Evolutionary conservation across 306 rosid species (phyloP), one percentile per base, ranked within the genome.

Genomic region (Lathyrus oleraceus): DNA sequence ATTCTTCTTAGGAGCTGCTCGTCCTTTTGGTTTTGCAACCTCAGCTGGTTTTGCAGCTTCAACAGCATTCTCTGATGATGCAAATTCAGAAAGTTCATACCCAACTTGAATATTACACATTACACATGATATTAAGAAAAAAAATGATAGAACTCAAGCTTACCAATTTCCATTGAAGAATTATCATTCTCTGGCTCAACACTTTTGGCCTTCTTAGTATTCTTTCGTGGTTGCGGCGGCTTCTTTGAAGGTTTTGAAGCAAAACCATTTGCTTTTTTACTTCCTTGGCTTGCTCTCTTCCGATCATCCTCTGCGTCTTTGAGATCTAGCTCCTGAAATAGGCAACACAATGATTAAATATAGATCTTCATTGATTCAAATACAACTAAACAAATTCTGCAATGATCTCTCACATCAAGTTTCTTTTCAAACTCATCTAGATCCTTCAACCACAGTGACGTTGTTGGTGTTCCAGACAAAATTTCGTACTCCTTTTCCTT

Each of bases 221-320:
- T 79, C 81, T 91, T 94, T 8, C 90, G 89, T 10, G 94, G 91
- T 28, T 88, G 90, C 27, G 91, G 90, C 13, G 89, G 88, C 65
- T 69, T 77, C 65, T 88, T 90, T 11, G 94, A 82, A 10, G 88
- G 91, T 75, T 56, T 74, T 48, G 73, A 76, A 9, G 79, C 32
- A 13, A n/a, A 61, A 44, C 69, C 4, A 52, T 27, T 20, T 7
- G 39, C 39, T 70, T 69, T 82, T 78, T 51, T 82, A 28, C 54
- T 84, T 79, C 71, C 74, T 76, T 80, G 81, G 61, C 84, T 81
- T 52, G 78, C 48, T 57, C 83, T 78, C 81, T 79, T 85, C 61
- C 77, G 81, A n/a, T 65, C 74, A 71, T 84, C 89, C 65, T 87
- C 90, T 20, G 88, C 90, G 36, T 88, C 96, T 73, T 42, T 81